phyloP scores from a whole-genome alignment of 2,329 filamentous ascomycete species.

The Xylariaceae sp. region DNA sequence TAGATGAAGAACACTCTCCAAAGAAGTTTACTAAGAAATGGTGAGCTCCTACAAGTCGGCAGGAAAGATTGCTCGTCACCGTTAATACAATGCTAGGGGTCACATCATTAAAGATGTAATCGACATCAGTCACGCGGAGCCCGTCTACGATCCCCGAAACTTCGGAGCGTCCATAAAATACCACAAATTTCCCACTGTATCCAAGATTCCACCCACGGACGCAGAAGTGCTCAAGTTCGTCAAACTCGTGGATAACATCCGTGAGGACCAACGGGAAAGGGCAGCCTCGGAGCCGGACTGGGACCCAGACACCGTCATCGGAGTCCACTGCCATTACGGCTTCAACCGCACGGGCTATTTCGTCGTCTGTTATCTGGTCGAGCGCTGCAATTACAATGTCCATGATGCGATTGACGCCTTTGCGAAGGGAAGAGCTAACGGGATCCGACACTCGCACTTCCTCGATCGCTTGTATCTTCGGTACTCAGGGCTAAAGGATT shows the following conservation, averaged over 20 bases:
- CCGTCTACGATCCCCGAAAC: slow-evolving; percentile 77
- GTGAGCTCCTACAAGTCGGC: slow-evolving; percentile 9
- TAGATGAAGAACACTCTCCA: slow-evolving; percentile 79
- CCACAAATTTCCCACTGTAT: slow-evolving; percentile 87
- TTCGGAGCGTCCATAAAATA: slow-evolving; percentile 67
- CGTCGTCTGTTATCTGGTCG: slow-evolving; percentile 85
- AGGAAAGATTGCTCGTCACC: neutral
- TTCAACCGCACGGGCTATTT: slow-evolving; percentile 94
- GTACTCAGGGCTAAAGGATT: slow-evolving; percentile 42
- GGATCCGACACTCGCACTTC: slow-evolving; percentile 88
- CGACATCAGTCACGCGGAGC: slow-evolving; percentile 86
- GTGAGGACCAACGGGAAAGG: slow-evolving; percentile 47
- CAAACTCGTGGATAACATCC: slow-evolving; percentile 53
- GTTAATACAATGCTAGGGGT: slow-evolving; percentile 51
- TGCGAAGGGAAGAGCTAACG: slow-evolving; percentile 65
- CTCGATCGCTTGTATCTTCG: slow-evolving; percentile 77
- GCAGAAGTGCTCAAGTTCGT: slow-evolving; percentile 52
- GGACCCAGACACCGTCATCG: slow-evolving; percentile 53
- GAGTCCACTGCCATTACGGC: slow-evolving; percentile 92
- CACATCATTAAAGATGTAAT: slow-evolving; percentile 69
- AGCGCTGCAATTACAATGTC: slow-evolving; percentile 66
- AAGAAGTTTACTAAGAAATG: slow-evolving; percentile 52
- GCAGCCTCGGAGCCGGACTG: slow-evolving; percentile 34
- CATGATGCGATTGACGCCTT: slow-evolving; percentile 79
- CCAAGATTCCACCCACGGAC: slow-evolving; percentile 74